Evolutionary conservation across 2,329 filamentous ascomycete species (phyloP).

Genomic region (Colletotrichum coccodes): DNA sequence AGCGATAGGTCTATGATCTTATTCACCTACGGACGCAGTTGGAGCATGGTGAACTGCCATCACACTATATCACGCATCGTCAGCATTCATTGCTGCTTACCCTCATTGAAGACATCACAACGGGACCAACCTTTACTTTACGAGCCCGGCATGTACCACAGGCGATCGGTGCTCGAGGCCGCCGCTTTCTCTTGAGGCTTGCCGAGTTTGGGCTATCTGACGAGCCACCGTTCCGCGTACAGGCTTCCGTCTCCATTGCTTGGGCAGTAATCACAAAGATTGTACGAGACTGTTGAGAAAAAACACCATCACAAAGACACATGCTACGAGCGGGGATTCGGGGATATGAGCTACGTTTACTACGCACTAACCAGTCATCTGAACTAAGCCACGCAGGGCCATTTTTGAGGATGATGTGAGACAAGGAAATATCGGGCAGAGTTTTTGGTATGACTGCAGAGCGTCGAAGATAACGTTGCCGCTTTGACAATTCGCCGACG

Average conservation of each 20-base stretch:
- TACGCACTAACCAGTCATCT: neutral
- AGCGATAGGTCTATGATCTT: neutral
- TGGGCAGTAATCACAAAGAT: neutral
- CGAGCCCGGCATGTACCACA: slow-evolving; percentile 31
- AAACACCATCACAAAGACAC: neutral
- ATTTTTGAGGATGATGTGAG: neutral
- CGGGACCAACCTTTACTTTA: slow-evolving; percentile 29
- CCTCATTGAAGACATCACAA: neutral
- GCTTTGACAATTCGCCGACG: neutral
- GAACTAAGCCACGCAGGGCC: neutral
- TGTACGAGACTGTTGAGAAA: neutral
- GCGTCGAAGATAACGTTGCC: neutral
- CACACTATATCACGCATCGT: slow-evolving; percentile 16
- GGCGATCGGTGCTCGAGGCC: slow-evolving; percentile 24
- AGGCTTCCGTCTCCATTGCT: slow-evolving; percentile 13
- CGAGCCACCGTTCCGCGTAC: neutral
- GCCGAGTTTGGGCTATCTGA: slow-evolving; percentile 19
- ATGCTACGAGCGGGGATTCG: neutral
- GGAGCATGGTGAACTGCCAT: slow-evolving; percentile 27
- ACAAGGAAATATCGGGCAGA: neutral
- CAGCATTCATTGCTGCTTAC: neutral
- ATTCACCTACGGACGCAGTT: slow-evolving; percentile 29
- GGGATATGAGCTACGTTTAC: neutral
- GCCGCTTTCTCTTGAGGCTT: slow-evolving; percentile 25
- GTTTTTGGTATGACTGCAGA: neutral